Evolutionary conservation across 2,329 filamentous ascomycete species (phyloP), one percentile per base, ranked within the genome.

Genomic region (Alternaria rosae): DNA sequence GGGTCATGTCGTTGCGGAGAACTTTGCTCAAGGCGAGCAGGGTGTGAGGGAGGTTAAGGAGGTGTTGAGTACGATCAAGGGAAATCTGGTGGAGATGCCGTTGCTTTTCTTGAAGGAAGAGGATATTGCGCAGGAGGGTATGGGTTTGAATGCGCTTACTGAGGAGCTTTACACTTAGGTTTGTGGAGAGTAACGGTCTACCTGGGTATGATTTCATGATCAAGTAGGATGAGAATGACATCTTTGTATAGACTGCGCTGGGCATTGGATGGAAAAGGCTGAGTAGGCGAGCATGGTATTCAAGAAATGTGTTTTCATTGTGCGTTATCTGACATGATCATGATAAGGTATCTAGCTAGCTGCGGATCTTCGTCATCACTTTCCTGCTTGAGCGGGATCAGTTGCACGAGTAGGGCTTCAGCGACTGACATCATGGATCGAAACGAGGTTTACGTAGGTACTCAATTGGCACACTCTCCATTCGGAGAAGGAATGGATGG

Each of bases 121-220:
- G 72, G 93, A 97, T 77, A 89, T 97, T 78, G 94, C 94, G 5
- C 90, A 93, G 84, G 88, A 93, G 70, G 93, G 93, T 0, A 71
- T 97, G 72, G 85, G 86, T 21, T 66, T 85, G 66, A 85, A 85
- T 70, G 78, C 80, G 21, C 76, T 83, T 59, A 84, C 82, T 1
- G 82, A 83, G 74, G 81, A 82, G 60, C 71, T 84, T 17, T 84
- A 84, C 72, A 84, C 82, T 23, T 84, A 69, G 51, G 23, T 30
- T 12, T 13, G 28, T 9, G 26, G 32, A 30, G 2, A 32, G 20
- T 23, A n/a, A 7, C 3, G 5, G 32, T 1, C 20, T 38, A n/a
- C n/a, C n/a, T n/a, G n/a, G n/a, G n/a, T n/a, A 5, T 41, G 30
- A 41, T 23, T 17, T 8, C 20, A 30, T 41, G 17, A 25, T 21